Percentiles rank a stretch among this genome's conserved stretches.
Conservation (phyloP, 768 basidiomycete genomes). For the Lepiota subincarnata region DNA sequence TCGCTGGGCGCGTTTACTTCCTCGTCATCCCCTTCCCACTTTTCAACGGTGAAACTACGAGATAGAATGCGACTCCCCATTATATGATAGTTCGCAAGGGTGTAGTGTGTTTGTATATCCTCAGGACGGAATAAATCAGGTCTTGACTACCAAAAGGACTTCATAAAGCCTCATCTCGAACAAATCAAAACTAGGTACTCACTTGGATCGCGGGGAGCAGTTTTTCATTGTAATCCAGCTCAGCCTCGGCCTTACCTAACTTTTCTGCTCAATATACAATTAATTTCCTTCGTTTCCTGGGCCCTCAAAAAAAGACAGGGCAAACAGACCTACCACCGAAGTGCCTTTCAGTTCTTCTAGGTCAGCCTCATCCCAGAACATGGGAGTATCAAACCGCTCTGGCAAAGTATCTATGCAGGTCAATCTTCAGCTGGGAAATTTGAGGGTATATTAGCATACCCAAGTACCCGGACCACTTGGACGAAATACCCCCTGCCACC, state of each 20-base stretch:
- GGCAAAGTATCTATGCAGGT: slow-evolving; percentile 60
- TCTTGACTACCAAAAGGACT: slow-evolving; percentile 33
- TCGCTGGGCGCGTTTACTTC: slow-evolving; percentile 23
- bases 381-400: slow-evolving; percentile 75
- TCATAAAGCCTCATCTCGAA: background rate
- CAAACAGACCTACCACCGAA: slow-evolving; percentile 72
- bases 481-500: slow-evolving; percentile 52
- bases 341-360: slow-evolving; percentile 76
- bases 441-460: slow-evolving; percentile 36
- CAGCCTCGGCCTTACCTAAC: slow-evolving; percentile 81
- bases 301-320: background rate
- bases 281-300: background rate
- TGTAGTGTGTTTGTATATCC: slow-evolving; percentile 47
- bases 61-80: slow-evolving; percentile 92
- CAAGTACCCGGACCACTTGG: slow-evolving; percentile 72
- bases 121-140: slow-evolving; percentile 66
- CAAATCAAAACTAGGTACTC: slow-evolving; percentile 15
- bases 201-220: slow-evolving; percentile 73
- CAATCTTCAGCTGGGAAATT: background rate
- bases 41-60: slow-evolving; percentile 83
- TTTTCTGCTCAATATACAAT: slow-evolving; percentile 52
- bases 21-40: slow-evolving; percentile 41
- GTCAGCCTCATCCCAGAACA: slow-evolving; percentile 87
- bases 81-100: slow-evolving; percentile 73
- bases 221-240: slow-evolving; percentile 62